Evolutionary conservation across 2,329 filamentous ascomycete species (phyloP).

Genomic region (Fusarium musae): DNA sequence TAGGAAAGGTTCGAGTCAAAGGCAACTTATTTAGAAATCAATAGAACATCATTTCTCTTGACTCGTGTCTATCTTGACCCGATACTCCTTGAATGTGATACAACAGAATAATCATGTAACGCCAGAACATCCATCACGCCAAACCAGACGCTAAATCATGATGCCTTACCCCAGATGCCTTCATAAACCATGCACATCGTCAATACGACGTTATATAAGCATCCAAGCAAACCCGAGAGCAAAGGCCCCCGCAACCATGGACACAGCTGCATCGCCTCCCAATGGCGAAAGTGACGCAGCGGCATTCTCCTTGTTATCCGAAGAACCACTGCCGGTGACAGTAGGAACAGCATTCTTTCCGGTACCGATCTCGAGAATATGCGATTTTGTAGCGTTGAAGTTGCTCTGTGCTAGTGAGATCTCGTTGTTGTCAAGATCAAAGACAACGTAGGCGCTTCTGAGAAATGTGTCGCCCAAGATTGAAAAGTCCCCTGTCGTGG

Average conservation of each 20-base stretch:
- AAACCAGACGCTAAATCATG: background rate
- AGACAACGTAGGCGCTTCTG: conserved; percentile 79
- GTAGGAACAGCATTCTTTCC: conserved; percentile 63
- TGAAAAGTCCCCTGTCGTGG: conserved; percentile 64
- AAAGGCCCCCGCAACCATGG: conserved; percentile 20
- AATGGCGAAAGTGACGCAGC: conserved; percentile 18
- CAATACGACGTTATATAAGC: conserved; percentile 14
- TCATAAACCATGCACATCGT: background rate
- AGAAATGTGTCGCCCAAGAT: conserved; percentile 81
- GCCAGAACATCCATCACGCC: background rate
- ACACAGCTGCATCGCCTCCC: background rate
- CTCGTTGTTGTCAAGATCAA: conserved; percentile 77
- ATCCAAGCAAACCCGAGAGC: conserved; percentile 31
- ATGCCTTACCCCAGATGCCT: background rate
- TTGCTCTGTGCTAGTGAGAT: conserved; percentile 76
- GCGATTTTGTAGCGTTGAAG: conserved; percentile 62
- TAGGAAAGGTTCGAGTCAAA: background rate
- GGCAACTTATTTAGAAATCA: background rate
- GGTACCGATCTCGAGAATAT: conserved; percentile 65
- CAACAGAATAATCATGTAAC: background rate
- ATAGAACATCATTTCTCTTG: background rate
- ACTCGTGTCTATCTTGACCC: background rate
- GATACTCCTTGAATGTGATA: background rate
- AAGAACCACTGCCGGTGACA: conserved; percentile 58
- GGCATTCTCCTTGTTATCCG: conserved; percentile 7